A percentile compares a stretch with the other conserved stretches of the same genome.
Evolutionary conservation across 2,329 filamentous ascomycete genomes (phyloP).

Genomic region (Sporothrix phasma): DNA sequence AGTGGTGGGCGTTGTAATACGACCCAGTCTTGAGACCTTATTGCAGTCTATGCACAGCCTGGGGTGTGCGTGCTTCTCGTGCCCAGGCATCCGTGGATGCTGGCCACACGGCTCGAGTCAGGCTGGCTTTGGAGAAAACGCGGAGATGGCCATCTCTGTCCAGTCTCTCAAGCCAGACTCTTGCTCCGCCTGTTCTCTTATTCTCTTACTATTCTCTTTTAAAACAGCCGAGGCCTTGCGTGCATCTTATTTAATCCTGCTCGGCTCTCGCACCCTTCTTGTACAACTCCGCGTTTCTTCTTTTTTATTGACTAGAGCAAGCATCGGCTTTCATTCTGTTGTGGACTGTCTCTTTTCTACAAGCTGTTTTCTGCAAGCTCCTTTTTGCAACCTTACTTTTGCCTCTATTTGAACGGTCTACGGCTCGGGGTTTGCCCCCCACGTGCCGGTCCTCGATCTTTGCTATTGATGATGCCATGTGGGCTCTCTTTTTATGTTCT

Average conservation of each 20-base stretch:
- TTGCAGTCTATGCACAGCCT: not conserved
- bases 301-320: not conserved
- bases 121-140: not conserved
- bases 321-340: not conserved
- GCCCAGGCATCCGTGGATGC: not conserved
- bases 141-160: not conserved
- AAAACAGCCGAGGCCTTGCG: not conserved
- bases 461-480: not conserved
- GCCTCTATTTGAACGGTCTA: not conserved
- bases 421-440: too few species aligned
- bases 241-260: not conserved
- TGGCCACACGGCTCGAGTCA: not conserved
- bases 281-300: not conserved
- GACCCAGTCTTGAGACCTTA: not conserved
- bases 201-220: not conserved
- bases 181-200: not conserved
- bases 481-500: not conserved
- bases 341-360: not conserved
- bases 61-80: not conserved
- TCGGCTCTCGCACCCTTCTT: not conserved
- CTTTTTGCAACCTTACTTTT: not conserved
- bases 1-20: not conserved
- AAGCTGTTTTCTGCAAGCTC: not conserved
- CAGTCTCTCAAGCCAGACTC: not conserved
- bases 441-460: not conserved